Evolutionary conservation across 2,329 filamentous ascomycete genomes (phyloP), one percentile per base, ranked within the genome.

Genomic region (Pseudogymnoascus sp.): DNA sequence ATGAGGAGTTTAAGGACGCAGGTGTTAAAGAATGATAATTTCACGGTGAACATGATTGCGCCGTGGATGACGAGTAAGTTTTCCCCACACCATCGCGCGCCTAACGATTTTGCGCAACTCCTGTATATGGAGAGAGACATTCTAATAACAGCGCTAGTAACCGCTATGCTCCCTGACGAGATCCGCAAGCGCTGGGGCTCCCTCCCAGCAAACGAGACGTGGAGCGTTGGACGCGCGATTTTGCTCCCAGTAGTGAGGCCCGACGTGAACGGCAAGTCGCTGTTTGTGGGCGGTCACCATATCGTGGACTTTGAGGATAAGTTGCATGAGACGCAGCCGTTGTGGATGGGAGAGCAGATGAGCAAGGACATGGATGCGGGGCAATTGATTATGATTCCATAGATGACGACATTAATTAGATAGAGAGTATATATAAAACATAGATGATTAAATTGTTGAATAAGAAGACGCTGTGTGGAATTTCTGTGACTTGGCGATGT

Each of bases 21-120:
- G 35, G 63, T 61, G n/a, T 12, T 33, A 8, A 63, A 56, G 0
- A 22, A 64, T 16, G 65, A 66, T 26, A 64, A 66, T 10, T 64
- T 68, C 53, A 69, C 68, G 14, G 62, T 70, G 16, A 71, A 71
- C 60, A 64, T 63, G 11, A 61, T 70, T 37, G 68, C 68, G 63
- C 69, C 63, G 40, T 68, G 66, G 66, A 66, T 68, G 65, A 68
- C 66, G 16, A 65, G 66, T 67, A 22, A 43, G 65, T 65, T 12
- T 19, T 26, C 19, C 59, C 22, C 12, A 60, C 59, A 33, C 7
- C n/a, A n/a, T 26, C 40, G 16, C 56, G 3, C 26, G 7, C 40
- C 31, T 62, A 10, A n/a, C 35, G 11, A 33, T 33, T 33, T 11
- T 33, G 31, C 31, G 31, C 41, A 50, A 8, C 11, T 33, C 31